Base-by-base conservation (phyloP, 805 yeast genomes). In the Wickerhamiella azyma region DNA sequence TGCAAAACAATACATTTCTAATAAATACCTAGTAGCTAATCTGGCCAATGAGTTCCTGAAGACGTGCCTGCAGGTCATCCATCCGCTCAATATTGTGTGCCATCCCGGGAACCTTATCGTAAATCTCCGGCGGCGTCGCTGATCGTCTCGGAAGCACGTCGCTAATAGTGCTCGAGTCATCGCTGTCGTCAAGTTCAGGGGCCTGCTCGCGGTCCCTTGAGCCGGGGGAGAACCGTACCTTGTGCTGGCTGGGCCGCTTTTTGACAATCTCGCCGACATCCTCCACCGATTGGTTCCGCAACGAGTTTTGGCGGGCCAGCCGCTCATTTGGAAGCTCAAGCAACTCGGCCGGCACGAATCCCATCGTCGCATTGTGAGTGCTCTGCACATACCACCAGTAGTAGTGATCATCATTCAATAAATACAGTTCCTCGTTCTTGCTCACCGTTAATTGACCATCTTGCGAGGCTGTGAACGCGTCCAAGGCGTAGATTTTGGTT, bases 341-440 rank as follows among this genome's bases (percentile, higher is more conserved):
- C 48, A 92, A 77, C 61, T 92, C 98, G 1, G 96, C 97, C 1
- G 98, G 98, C 2, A 94, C 94, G 67, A 88, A 92, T 1, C 98
- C 98, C 45, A 89, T 77, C 53, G 77, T 72, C 2, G 79, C 79
- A 59, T 78, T 82, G 39, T 59, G 62, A 37, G 68, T 67, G 50
- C 70, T 60, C 55, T 73, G 62, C 54, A 92, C 89, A 9, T 89
- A 68, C 97, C 98, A 92, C 98, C 98, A 92, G 64, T 92, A 92
- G 50, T 84, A 74, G 63, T 92, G 96, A 41, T 82, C 79, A 58
- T 92, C 98, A 58, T 85, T 86, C 30, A 92, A 65, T 16, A 92
- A 65, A 38, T 74, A 68, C 52, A 94, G 89, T 1, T 94, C 79
- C 55, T 85, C 95, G 57, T 89, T 88, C 52, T 85, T 77, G 17